phyloP scores from a whole-genome alignment of 169 alveolate genomes.

The Cryptosporidium xiaoi region DNA sequence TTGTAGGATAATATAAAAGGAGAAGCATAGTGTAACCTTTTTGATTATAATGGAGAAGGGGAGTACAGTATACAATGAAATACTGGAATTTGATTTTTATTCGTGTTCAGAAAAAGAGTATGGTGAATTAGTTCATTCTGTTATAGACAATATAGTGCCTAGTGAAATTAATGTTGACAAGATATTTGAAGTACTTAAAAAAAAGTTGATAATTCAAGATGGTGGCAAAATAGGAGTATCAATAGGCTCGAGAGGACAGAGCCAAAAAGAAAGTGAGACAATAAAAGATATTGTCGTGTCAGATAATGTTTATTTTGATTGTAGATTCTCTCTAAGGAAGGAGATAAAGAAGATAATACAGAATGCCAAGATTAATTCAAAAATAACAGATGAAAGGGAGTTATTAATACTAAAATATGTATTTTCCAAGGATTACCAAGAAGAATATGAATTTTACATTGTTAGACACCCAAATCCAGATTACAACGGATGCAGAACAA shows the following conservation, averaged over 20 bases:
- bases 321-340: conserved; percentile 28
- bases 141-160: conserved; percentile 27
- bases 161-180: not conserved
- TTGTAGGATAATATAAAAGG: no score
- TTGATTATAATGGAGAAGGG: no score
- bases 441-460: conserved; percentile 31
- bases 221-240: conserved; percentile 14
- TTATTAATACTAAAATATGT: conserved; percentile 14
- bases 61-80: conserved; percentile 5
- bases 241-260: not conserved
- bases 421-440: not conserved
- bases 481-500: conserved; percentile 46
- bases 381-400: conserved; percentile 11
- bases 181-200: conserved; percentile 23
- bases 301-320: conserved; percentile 17
- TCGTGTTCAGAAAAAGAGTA: conserved; percentile 45
- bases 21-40: no score
- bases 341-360: conserved; percentile 48
- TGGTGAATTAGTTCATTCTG: conserved; percentile 39
- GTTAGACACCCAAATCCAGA: conserved; percentile 60
- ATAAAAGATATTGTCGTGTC: conserved; percentile 20
- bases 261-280: no score
- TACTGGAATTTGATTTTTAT: conserved; percentile 25
- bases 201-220: conserved; percentile 40
- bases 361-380: conserved; percentile 5